Evolutionary conservation across 257 asterid genomes (phyloP).

Genomic region (Verbena officinalis): DNA sequence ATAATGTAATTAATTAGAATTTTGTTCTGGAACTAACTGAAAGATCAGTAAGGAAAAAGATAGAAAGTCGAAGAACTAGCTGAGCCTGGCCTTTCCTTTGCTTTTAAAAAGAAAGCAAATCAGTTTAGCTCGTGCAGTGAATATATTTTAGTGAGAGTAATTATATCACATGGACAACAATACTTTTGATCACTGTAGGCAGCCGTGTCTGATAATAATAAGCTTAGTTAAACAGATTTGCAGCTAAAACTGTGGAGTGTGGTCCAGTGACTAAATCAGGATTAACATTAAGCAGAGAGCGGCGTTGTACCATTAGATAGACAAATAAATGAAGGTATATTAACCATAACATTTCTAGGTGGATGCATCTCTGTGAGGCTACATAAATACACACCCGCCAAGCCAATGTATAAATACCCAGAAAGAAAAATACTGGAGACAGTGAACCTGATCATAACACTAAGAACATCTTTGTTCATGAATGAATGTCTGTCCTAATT

Average conservation of each 20-base stretch:
- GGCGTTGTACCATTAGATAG: background rate
- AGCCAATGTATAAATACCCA: background rate
- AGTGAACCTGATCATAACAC: background rate
- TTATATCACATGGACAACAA: background rate
- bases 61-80: background rate
- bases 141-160: background rate
- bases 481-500: conserved; percentile 16
- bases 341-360: conserved; percentile 7
- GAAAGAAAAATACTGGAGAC: background rate
- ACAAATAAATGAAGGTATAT: conserved; percentile 2
- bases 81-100: background rate
- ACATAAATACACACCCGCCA: background rate
- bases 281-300: background rate
- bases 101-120: background rate
- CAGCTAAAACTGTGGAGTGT: too few relatives aligned
- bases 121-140: background rate
- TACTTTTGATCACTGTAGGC: background rate
- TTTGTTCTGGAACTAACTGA: conserved; percentile 8
- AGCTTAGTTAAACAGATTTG: conserved; percentile 4
- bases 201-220: conserved; percentile 4
- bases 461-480: background rate
- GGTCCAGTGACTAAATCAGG: background rate
- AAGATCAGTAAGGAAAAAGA: conserved; percentile 4
- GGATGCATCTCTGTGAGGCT: background rate
- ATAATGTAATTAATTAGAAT: background rate